Evolutionary conservation across 2,329 filamentous ascomycete genomes (phyloP), one percentile per base, ranked within the genome.

Genomic region (Neofusicoccum cordaticola): DNA sequence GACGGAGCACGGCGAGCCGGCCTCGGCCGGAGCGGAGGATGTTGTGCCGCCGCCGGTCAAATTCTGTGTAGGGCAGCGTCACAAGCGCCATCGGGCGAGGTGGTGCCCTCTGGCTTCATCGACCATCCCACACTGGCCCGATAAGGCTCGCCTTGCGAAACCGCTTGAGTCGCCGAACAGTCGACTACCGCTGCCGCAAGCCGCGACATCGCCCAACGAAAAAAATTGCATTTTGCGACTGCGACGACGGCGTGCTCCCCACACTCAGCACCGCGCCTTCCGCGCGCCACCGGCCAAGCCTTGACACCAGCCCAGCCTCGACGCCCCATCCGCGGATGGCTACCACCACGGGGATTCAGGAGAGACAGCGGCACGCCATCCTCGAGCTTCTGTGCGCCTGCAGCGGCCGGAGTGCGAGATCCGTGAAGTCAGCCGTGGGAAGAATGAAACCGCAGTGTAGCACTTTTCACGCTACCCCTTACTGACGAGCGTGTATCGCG

Each of bases 21-120:
- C 56, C 56, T 31, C 47, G 56, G 31, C 39, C 41, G 56, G 56
- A 31, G 31, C 56, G 56, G 56, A 58, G 56, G 41, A 57, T 34
- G 53, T 42, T 60, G 56, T 47, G 56, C 56, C 56, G 42, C 56
- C 56, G 56, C 27, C 56, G 56, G 53, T 12, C 53, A 27, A 44
- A 44, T 19, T 58, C 31, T 13, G 13, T 35, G 5, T 17, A n/a
- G 27, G 27, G 45, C 45, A 48, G 17, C 48, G 48, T 51, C 48
- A 51, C 47, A 34, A 13, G 22, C 27, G 47, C 50, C 34, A 31
- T 48, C 56, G 56, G 47, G 47, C 42, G 56, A 60, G 35, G 56
- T 39, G 41, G 9, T 5, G 42, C 31, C 42, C 19, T 19, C 31
- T 19, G 22, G 12, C 31, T 58, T 17, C 31, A n/a, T 13, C 22